Evolutionary conservation across 2,329 filamentous ascomycete genomes (phyloP), one percentile per base, ranked within the genome.

Genomic region (Pseudogymnoascus sp.): DNA sequence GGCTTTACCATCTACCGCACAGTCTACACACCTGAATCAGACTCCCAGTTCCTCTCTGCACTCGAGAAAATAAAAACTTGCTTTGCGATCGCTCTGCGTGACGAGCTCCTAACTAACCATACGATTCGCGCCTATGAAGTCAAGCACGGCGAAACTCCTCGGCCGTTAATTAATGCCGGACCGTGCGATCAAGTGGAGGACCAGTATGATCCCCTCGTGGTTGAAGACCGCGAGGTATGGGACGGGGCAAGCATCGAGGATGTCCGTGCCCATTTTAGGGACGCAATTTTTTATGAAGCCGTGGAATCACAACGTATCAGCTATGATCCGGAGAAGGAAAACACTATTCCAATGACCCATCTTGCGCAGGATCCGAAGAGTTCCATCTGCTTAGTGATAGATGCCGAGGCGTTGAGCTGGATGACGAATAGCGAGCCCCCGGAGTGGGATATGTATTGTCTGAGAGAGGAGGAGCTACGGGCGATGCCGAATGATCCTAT

Each of bases 21-120:
- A 10, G 66, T 70, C 43, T 69, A 69, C 45, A 69, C 68, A 3
- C 43, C 67, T 11, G 67, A 70, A 65, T 69, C 69, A 4, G 66
- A 71, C 41, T n/a, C 63, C 23, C 31, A 66, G 13, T 71, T 67
- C 66, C 63, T 64, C 28, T n/a, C 61, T 21, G 63, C 62, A 19
- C 34, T 70, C 21, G 64, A 63, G 34, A 69, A 70, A 61, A 48
- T 48, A 23, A 48, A 48, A 48, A 48, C 43, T 13, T 48, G 43
- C 43, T 4, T 48, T 23, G 19, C 19, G 16, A 23, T 25, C 43
- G n/a, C 43, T 4, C 19, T 48, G 4, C 43, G 43, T 21, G 0
- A 6, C 10, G 43, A 48, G n/a, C 19, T 48, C 43, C 10, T 11
- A 48, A 14, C 1, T 6, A 37, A 37, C 36, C 43, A 2, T 48